Evolutionary conservation across 768 basidiomycete species (phyloP).

Genomic region (Lentinus tigrinus): DNA sequence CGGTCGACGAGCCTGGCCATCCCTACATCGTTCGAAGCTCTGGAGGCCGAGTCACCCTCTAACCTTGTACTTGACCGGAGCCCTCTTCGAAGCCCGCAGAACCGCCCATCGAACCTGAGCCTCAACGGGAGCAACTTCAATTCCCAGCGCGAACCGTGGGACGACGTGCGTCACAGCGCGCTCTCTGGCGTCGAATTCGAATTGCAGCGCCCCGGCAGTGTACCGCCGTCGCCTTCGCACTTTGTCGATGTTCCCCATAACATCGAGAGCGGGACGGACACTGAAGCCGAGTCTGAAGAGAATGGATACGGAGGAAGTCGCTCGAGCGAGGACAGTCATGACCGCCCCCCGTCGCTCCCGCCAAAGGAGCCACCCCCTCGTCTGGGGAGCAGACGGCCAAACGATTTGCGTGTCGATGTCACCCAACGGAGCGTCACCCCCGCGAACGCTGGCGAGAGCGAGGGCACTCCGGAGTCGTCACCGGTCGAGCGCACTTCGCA

Average conservation of each 20-base stretch:
- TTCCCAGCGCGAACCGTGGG: neutral
- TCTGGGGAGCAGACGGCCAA: slow-evolving; percentile 15
- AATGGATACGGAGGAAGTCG: slow-evolving; percentile 10
- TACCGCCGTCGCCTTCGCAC: slow-evolving; percentile 61
- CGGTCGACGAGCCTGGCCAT: slow-evolving; percentile 33
- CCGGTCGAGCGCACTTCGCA: slow-evolving; percentile 66
- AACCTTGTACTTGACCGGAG: slow-evolving; percentile 12
- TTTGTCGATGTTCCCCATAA: slow-evolving; percentile 69
- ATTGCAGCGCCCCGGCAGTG: slow-evolving; percentile 30
- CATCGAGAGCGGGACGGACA: slow-evolving; percentile 74
- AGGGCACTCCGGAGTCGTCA: slow-evolving; percentile 47
- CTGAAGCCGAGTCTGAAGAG: slow-evolving; percentile 55
- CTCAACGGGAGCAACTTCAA: slow-evolving; percentile 15
- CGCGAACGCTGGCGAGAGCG: slow-evolving; percentile 24
- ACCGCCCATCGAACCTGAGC: slow-evolving; percentile 15
- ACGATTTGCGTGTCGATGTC: slow-evolving; percentile 21
- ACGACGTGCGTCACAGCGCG: slow-evolving; percentile 19
- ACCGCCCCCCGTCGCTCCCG: slow-evolving; percentile 19
- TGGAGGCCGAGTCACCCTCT: slow-evolving; percentile 15
- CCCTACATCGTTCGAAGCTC: slow-evolving; percentile 16
- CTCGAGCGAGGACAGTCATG: neutral
- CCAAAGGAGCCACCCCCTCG: slow-evolving; percentile 19
- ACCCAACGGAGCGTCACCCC: slow-evolving; percentile 45
- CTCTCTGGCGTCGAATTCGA: slow-evolving; percentile 21
- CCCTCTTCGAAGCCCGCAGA: neutral